These are phyloP conservation scores for Vitis amurensis DNA, from an alignment of 164 flowering plant genomes.

Conservation along the genomic window DNA sequence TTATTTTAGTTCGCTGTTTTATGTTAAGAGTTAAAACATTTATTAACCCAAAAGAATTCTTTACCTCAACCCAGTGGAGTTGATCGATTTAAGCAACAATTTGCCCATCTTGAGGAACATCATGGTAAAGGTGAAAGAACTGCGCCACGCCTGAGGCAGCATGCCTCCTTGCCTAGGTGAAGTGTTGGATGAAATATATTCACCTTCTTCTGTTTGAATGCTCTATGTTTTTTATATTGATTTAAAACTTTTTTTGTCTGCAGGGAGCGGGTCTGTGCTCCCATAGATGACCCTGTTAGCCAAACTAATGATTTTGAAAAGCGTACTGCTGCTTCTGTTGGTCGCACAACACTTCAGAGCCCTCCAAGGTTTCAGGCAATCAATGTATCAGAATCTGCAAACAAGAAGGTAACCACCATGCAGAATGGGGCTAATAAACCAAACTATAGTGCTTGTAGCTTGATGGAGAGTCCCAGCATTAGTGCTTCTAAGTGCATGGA, in stretches of 20 bases:
- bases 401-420: constrained; percentile 7
- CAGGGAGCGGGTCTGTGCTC: constrained; percentile 72
- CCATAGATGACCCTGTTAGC: constrained; percentile 39
- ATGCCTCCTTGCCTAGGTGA: constrained; percentile 92
- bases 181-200: neutral
- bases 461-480: constrained; percentile 61
- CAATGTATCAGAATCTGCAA: constrained; percentile 25
- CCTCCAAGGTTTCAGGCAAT: constrained; percentile 30
- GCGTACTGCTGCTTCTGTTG: constrained; percentile 32
- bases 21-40: neutral
- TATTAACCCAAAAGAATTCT: neutral
- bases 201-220: neutral
- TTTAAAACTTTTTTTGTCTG: neutral
- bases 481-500: constrained; percentile 54
- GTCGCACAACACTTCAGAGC: constrained; percentile 37
- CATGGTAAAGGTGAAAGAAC: constrained; percentile 60
- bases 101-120: constrained; percentile 83
- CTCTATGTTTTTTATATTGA: neutral
- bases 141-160: constrained; percentile 65
- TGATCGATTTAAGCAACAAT: constrained; percentile 81
- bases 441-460: constrained; percentile 36
- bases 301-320: constrained; percentile 29
- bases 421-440: constrained; percentile 31
- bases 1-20: neutral
- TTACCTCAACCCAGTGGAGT: constrained; percentile 62